phyloP scores from a whole-genome alignment of 2,329 filamentous ascomycete genomes.

The Arthrinium puccinioides region DNA sequence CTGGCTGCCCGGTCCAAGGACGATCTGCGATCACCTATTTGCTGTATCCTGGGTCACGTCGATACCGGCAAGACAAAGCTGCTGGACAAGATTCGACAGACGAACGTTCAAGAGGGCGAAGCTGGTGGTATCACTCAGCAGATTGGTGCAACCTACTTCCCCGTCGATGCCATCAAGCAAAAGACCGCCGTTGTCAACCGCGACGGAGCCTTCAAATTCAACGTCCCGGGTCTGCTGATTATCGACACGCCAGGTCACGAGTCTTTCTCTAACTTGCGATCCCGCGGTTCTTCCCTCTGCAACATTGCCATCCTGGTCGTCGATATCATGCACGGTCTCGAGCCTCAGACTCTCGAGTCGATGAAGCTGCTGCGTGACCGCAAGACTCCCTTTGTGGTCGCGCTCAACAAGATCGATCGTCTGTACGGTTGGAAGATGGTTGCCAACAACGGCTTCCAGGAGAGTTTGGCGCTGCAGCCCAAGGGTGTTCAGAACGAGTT shows the following conservation, averaged over 20 bases:
- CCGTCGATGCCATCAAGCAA: constrained; percentile 81
- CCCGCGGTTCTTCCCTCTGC: constrained; percentile 93
- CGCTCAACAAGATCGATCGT: constrained; percentile 99
- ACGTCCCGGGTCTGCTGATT: constrained; percentile 90
- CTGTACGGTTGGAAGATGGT: constrained; percentile 98
- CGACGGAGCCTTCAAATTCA: constrained; percentile 88
- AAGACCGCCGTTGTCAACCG: constrained; percentile 93
- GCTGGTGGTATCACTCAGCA: constrained; percentile 99
- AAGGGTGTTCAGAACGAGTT: constrained; percentile 94
- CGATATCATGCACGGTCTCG: constrained; percentile 99
- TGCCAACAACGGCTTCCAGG: constrained; percentile 96
- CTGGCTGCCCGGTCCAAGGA: constrained; percentile 87
- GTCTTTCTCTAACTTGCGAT: constrained; percentile 97
- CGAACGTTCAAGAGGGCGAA: constrained; percentile 97
- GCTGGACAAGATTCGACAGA: constrained; percentile 95
- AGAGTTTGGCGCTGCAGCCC: constrained; percentile 82
- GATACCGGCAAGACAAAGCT: constrained; percentile 99
- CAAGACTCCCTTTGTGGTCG: constrained; percentile 97
- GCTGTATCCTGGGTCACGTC: constrained; percentile 99
- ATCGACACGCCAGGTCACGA: constrained; percentile 99
- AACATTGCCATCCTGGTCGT: constrained; percentile 99
- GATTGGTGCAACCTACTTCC: constrained; percentile 99
- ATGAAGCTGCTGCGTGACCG: constrained; percentile 89
- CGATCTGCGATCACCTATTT: constrained; percentile 93
- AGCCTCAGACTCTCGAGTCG: constrained; percentile 94